These are phyloP conservation scores for Candida verbasci DNA, from an alignment of 805 yeast species.

Conservation along the genomic window DNA sequence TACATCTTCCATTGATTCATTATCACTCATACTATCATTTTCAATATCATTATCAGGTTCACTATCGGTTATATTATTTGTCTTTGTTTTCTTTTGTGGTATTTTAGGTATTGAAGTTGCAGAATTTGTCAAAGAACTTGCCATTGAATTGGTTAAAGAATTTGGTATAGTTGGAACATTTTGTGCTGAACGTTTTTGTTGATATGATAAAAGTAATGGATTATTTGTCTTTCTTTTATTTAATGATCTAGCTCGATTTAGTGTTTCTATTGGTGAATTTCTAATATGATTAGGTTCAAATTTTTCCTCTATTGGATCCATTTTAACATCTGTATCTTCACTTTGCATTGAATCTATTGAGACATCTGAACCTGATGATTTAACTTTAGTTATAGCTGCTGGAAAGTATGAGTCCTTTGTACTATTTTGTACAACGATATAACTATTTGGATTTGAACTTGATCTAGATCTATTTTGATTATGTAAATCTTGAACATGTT, in stretches of 20 bases:
- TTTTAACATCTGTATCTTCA: slow-evolving; percentile 10
- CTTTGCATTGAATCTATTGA: slow-evolving; percentile 6
- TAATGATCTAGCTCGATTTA: slow-evolving; percentile 23
- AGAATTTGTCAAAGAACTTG: slow-evolving; percentile 2
- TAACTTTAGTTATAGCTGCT: slow-evolving; percentile 4
- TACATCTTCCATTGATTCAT: slow-evolving; percentile 10
- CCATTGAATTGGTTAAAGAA: slow-evolving; percentile 10
- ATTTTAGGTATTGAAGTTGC: slow-evolving; percentile 3
- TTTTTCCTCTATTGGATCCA: slow-evolving; percentile 19
- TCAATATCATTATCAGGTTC: slow-evolving; percentile 1
- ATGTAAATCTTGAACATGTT: slow-evolving; percentile 9
- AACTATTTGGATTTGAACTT: slow-evolving; percentile 18
- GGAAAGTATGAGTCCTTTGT: slow-evolving; percentile 28
- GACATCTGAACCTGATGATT: slow-evolving; percentile 10
- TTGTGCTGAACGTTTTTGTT: slow-evolving; percentile 5
- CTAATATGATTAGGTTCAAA: slow-evolving; percentile 5
- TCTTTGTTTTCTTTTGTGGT: slow-evolving; percentile 1
- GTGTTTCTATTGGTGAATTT: slow-evolving; percentile 7
- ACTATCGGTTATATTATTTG: slow-evolving; percentile 2
- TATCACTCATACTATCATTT: slow-evolving; percentile 1
- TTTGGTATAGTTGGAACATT: not conserved
- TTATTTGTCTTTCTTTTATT: slow-evolving; percentile 11
- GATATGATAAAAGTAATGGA: slow-evolving; percentile 6
- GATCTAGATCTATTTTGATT: slow-evolving; percentile 15
- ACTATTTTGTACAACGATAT: slow-evolving; percentile 8